Base-by-base conservation (phyloP, 2,329 filamentous ascomycete genomes). In the Bisporella sp. region DNA sequence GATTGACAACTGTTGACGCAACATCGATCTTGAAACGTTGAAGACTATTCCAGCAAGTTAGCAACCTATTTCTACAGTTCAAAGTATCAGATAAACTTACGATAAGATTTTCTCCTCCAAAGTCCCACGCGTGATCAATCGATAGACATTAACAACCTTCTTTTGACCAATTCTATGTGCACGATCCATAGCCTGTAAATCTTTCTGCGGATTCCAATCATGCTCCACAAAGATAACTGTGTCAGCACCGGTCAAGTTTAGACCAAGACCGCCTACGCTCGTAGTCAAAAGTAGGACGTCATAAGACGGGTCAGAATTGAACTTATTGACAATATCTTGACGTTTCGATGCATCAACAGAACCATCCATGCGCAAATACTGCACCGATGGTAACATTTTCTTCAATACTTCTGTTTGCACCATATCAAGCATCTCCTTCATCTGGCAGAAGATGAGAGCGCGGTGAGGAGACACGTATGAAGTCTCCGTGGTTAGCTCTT, bases 351-450 rank as follows among this genome's bases (percentile, higher is more conserved):
- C 89, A 69, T 96, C 93, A 9, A 99, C 90, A 5, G 84, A 84
- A 32, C 93, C 93, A 62, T 99, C 95, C 33, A 99, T 81, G n/a
- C 95, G 87, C 51, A 97, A 80, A 65, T 86, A 96, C 37, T 95
- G 93, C 5, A 96, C 91, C 0, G 85, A 87, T 1, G 93, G 93
- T n/a, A 99, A 78, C 70, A 97, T 78, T 63, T 87, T 86, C 67
- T 89, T 89, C 39, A 99, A 73, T 1, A 99, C 93, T 51, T 92
- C 91, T 61, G 87, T 89, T 66, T 97, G 91, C 2, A 99, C 95
- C 81, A 99, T 97, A 68, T 99, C 93, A 29, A 99, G 78, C 95
- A 99, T 99, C 68, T 99, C 93, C 71, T 99, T 99, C 89, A 99
- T 96, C 68, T 99, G 93, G 63, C 93, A 99, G 76, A 99, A 99